phyloP scores from a whole-genome alignment of 306 rosid species.

The Corylus avellana region DNA sequence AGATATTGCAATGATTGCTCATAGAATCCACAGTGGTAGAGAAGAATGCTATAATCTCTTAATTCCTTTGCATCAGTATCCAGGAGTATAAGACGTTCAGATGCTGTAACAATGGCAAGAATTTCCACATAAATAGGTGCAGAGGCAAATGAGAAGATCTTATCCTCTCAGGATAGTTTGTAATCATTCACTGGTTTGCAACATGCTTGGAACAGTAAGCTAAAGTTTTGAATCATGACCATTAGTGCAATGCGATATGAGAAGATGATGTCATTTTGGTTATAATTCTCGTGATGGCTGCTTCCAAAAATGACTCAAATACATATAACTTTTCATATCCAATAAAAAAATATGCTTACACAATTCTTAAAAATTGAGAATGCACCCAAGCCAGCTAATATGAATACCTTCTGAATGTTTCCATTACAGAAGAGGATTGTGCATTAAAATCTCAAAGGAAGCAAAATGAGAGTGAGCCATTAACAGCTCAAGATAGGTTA shows the following conservation, averaged over 20 bases:
- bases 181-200: neutral
- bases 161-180: neutral
- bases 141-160: neutral
- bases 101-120: constrained; percentile 52
- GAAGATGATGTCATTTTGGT: neutral
- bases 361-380: neutral
- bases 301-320: neutral
- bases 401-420: neutral
- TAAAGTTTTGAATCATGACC: neutral
- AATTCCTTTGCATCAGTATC: constrained; percentile 66
- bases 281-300: neutral
- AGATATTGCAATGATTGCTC: constrained; percentile 63
- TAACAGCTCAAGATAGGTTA: neutral
- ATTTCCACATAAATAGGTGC: neutral
- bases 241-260: neutral
- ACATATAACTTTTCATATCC: neutral
- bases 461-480: neutral
- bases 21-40: constrained; percentile 84
- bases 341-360: neutral
- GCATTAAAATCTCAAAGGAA: neutral
- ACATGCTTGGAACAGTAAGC: neutral
- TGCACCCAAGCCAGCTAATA: neutral
- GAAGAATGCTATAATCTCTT: constrained; percentile 89
- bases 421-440: neutral
- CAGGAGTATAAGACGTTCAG: constrained; percentile 86